These are phyloP conservation scores for Sporisorium scitamineum DNA, from an alignment of 1,284 basidiomycete species.

Conservation along the genomic window DNA sequence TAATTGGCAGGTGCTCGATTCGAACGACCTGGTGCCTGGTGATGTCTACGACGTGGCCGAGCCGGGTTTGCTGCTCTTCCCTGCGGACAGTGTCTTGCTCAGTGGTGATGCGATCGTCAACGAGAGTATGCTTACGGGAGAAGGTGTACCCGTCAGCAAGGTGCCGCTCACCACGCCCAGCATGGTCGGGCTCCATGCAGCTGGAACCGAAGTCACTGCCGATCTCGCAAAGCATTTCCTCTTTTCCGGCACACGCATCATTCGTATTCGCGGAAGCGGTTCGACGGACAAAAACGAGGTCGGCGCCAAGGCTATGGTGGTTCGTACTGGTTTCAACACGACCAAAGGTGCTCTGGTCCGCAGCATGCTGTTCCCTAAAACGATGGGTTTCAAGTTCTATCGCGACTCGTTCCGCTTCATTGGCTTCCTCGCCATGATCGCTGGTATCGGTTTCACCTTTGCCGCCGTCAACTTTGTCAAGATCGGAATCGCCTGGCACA, in stretches of 20 bases:
- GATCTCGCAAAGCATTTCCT: slow-evolving; percentile 88
- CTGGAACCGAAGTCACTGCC: slow-evolving; percentile 72
- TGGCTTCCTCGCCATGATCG: slow-evolving; percentile 87
- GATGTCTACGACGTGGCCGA: slow-evolving; percentile 91
- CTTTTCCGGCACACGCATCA: slow-evolving; percentile 90
- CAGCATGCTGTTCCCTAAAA: slow-evolving; percentile 98
- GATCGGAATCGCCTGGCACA: slow-evolving; percentile 85
- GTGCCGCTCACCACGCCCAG: slow-evolving; percentile 73
- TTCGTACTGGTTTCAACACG: slow-evolving; percentile 95
- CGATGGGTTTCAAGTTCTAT: slow-evolving; percentile 92
- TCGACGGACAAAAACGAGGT: slow-evolving; percentile 56
- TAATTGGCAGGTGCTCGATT: slow-evolving; percentile 73
- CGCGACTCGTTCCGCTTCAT: slow-evolving; percentile 98
- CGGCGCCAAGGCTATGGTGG: slow-evolving; percentile 84
- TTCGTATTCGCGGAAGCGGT: slow-evolving; percentile 80
- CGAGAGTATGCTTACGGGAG: slow-evolving; percentile 97
- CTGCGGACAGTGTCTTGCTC: slow-evolving; percentile 90
- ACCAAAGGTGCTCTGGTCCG: slow-evolving; percentile 96
- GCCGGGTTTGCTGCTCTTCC: slow-evolving; percentile 80
- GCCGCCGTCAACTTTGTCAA: slow-evolving; percentile 87
- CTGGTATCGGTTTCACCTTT: slow-evolving; percentile 78
- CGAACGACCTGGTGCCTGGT: slow-evolving; percentile 86
- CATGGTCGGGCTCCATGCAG: slow-evolving; percentile 53
- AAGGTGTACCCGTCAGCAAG: slow-evolving; percentile 93
- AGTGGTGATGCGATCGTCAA: slow-evolving; percentile 97